Base-by-base conservation (phyloP, 345 rosid species). In the Eucalyptus marginata region DNA sequence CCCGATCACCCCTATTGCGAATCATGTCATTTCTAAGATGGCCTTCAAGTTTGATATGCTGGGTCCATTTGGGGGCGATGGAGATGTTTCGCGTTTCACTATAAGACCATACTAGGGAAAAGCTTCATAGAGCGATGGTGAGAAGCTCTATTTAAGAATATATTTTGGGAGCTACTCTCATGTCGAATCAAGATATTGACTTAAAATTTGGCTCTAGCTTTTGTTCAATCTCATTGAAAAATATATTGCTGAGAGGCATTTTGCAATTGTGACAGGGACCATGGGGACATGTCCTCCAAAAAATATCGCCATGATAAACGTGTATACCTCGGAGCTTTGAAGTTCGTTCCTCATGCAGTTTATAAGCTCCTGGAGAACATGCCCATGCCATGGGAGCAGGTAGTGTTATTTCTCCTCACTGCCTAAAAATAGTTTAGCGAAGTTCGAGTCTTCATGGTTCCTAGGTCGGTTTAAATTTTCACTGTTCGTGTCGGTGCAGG, bases 381-480 rank as follows among this genome's bases (percentile, higher is more conserved):
- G 99, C 99, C 99, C 20, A 97, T 98, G 99, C 99, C 99, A 4
- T 98, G 99, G 99, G 99, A 98, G 88, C 99, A 96, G 90, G 95
- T 93, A 51, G 0, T 49, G 0, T n/a, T 13, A 16, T 56, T 31
- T 49, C 52, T 43, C 58, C 7, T 31, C 36, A 40, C 52, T 56
- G 84, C 62, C 49, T 58, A n/a, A 62, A 44, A 40, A 9, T 58
- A 86, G 81, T 76, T 76, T 13, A 76, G 43, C 15, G 83, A 76
- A 76, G 47, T 76, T 20, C 20, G 20, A 50, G 31, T 66, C 85
- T 49, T 29, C 80, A 40, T 68, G 81, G 49, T 83, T 83, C 86
- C 56, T 87, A 3, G 27, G 40, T 36, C 12, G 29, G 46, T 56
- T 76, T 18, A 13, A 46, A 25, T 50, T 2, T 11, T 66, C 33